These are phyloP conservation scores for Begonia masoniana DNA, from an alignment of 306 rosid species.

Conservation along the genomic window DNA sequence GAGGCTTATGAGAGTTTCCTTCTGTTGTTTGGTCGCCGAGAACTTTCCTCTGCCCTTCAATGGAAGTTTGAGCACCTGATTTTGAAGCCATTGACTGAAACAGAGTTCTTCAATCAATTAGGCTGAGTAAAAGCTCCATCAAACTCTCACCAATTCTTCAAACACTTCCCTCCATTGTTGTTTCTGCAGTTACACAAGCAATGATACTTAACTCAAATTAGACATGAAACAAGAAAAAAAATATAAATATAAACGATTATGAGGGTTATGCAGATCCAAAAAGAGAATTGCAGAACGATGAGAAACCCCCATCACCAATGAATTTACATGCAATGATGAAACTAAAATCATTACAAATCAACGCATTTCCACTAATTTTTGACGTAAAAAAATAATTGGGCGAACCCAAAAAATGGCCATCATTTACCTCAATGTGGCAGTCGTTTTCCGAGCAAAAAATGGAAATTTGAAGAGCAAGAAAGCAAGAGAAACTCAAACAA, in stretches of 20 bases:
- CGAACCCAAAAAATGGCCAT: neutral
- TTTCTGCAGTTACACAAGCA: neutral
- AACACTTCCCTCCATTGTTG: constrained; percentile 21
- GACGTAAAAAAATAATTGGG: neutral
- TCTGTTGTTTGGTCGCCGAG: constrained; percentile 19
- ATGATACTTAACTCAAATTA: neutral
- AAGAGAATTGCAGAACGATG: too few relatives aligned
- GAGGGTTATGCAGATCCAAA: neutral
- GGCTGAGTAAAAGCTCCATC: constrained; percentile 13
- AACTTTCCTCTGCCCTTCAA: constrained; percentile 14
- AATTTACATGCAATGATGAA: too few relatives aligned
- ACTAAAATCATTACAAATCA: too few relatives aligned
- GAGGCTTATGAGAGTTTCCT: constrained; percentile 14
- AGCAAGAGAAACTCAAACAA: neutral
- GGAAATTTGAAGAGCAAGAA: neutral
- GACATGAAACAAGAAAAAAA: neutral
- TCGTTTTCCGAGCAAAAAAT: neutral
- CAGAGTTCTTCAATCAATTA: constrained; percentile 12
- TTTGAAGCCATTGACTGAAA: constrained; percentile 19
- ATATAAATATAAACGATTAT: neutral
- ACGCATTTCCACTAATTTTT: too few relatives aligned
- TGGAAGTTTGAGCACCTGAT: constrained; percentile 21
- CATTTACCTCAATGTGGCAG: neutral
- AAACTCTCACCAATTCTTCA: constrained; percentile 19
- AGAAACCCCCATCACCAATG: too few relatives aligned